Conservation (phyloP, 2,329 filamentous ascomycete species). For the Cordyceps sp. region DNA sequence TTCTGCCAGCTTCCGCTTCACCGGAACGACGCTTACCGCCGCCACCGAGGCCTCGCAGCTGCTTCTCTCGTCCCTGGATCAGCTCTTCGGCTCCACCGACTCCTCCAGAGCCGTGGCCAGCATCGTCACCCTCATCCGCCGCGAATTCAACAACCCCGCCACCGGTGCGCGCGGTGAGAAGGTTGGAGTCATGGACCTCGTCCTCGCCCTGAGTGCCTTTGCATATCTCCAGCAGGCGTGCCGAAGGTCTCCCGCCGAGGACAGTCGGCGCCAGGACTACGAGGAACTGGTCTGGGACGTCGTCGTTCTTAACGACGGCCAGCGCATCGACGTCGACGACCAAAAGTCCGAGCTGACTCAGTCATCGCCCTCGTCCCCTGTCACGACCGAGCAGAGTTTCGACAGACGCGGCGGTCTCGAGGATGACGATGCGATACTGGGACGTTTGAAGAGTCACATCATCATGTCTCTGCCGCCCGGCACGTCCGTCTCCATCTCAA, state of each 20-base stretch:
- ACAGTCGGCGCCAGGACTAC: conserved; percentile 25
- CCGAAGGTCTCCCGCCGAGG: conserved; percentile 31
- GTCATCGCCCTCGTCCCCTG: neutral
- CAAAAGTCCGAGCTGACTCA: conserved; percentile 13
- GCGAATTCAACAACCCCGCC: conserved; percentile 47
- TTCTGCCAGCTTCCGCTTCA: conserved; percentile 41
- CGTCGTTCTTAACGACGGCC: conserved; percentile 42
- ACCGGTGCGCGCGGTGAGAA: conserved; percentile 41
- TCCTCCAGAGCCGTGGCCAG: conserved; percentile 50
- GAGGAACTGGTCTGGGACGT: conserved; percentile 52
- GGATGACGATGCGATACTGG: conserved; percentile 25
- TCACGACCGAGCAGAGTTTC: neutral
- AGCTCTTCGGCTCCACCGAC: conserved; percentile 52
- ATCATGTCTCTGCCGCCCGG: conserved; percentile 35
- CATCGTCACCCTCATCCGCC: conserved; percentile 45
- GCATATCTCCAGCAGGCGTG: conserved; percentile 45
- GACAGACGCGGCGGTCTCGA: neutral
- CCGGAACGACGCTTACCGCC: conserved; percentile 34
- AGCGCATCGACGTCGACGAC: conserved; percentile 32
- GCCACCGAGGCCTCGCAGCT: conserved; percentile 40
- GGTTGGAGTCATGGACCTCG: conserved; percentile 43
- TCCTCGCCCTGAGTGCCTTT: conserved; percentile 42
- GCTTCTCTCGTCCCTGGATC: conserved; percentile 41
- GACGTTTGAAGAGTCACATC: conserved; percentile 34
- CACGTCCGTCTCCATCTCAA: conserved; percentile 42